Conservation (phyloP, 306 rosid genomes). For the Datisca glomerata region DNA sequence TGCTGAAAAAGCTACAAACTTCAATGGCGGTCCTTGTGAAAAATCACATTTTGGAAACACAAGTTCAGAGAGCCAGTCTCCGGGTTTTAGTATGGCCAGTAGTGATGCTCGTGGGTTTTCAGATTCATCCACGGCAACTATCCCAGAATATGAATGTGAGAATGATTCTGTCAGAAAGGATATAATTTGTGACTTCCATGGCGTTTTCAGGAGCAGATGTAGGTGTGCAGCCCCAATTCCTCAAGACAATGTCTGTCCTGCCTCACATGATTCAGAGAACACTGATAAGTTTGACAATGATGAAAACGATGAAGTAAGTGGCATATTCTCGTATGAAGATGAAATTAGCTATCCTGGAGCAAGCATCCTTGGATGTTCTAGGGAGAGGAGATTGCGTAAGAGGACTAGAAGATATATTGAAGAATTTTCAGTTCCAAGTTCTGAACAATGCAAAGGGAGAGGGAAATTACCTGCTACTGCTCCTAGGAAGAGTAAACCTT, state of each 20-base stretch:
- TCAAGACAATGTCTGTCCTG: conserved; percentile 28
- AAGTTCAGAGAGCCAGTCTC: conserved; percentile 60
- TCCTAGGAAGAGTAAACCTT: conserved; percentile 24
- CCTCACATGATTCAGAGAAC: conserved; percentile 29
- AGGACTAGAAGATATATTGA: conserved; percentile 71
- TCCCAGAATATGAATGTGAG: conserved; percentile 46
- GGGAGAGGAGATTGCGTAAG: conserved; percentile 68
- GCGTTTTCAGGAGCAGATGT: conserved; percentile 31
- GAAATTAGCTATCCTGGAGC: conserved; percentile 31
- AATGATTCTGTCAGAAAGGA: conserved; percentile 31
- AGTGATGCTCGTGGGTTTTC: conserved; percentile 46
- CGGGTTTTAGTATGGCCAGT: conserved; percentile 72
- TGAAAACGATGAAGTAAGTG: conserved; percentile 24
- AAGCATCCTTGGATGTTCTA: conserved; percentile 22
- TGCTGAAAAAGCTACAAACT: conserved; percentile 31
- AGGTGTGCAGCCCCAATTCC: conserved; percentile 35
- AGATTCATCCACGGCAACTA: conserved; percentile 45
- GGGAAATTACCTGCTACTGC: conserved; percentile 24
- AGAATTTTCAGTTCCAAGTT: conserved; percentile 41
- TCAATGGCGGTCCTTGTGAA: conserved; percentile 30
- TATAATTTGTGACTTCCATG: conserved; percentile 24
- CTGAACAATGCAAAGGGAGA: conserved; percentile 24
- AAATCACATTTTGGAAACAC: conserved; percentile 38
- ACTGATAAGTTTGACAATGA: conserved; percentile 29
- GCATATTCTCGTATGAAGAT: conserved; percentile 24